A percentile compares a stretch with the other conserved stretches of the same genome.
Evolutionary conservation across 176 grass and related monocot species (phyloP).

Genomic region (Otatea glauca): DNA sequence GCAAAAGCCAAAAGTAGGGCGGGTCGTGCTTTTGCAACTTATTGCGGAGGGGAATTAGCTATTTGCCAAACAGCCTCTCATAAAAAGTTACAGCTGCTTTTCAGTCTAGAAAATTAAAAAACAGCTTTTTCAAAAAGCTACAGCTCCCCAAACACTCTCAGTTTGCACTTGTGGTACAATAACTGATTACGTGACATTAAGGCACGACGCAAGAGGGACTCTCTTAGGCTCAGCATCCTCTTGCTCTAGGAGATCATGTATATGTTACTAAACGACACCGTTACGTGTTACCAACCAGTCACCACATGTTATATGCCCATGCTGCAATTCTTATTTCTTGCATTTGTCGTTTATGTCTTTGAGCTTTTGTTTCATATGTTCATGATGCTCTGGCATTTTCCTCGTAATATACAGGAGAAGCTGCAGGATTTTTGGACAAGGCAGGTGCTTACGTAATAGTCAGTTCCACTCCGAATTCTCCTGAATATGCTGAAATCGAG

Average conservation of each 20-base stretch:
- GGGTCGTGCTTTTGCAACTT: too few species aligned
- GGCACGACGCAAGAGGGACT: background rate
- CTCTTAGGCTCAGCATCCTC: background rate
- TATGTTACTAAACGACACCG: slow-evolving; percentile 26
- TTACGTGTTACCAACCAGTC: slow-evolving; percentile 2
- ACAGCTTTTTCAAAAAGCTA: too few species aligned
- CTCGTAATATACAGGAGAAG: slow-evolving; percentile 65
- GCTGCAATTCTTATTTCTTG: background rate
- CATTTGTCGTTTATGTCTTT: background rate
- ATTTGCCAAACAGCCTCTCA: too few species aligned
- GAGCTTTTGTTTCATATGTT: slow-evolving; percentile 14
- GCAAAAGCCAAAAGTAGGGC: too few species aligned
- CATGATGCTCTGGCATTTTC: slow-evolving; percentile 10
- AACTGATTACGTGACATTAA: slow-evolving; percentile 26
- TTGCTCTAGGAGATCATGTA: background rate
- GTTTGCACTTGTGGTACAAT: slow-evolving; percentile 8
- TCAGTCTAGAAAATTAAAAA: too few species aligned
- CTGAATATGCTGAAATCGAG: slow-evolving; percentile 72
- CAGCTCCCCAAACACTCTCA: too few species aligned
- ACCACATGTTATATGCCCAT: background rate
- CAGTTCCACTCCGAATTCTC: slow-evolving; percentile 60
- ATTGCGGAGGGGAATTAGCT: too few species aligned
- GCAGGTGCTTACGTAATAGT: slow-evolving; percentile 68
- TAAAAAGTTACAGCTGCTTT: too few species aligned
- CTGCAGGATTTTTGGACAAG: slow-evolving; percentile 68